These are phyloP conservation scores for Pichia sp. DNA, from an alignment of 1,139 yeast species.

Conservation along the genomic window DNA sequence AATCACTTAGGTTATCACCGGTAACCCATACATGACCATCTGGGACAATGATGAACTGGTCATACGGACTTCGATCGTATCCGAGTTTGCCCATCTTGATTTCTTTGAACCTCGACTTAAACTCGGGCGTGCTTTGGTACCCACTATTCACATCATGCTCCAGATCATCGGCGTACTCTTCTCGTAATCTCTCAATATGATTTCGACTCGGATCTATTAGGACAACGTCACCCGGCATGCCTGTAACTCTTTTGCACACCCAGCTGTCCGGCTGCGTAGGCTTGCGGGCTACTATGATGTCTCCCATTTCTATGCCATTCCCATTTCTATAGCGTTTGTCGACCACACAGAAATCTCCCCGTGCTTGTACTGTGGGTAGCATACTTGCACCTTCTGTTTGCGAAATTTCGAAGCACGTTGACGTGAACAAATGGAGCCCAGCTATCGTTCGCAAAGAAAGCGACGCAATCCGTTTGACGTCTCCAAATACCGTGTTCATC, in stretches of 20 bases:
- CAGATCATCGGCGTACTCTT: slow-evolving; percentile 2
- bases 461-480: slow-evolving; percentile 22
- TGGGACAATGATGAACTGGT: slow-evolving; percentile 65
- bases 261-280: slow-evolving; percentile 86
- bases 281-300: slow-evolving; percentile 79
- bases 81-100: slow-evolving; percentile 20
- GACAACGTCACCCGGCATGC: slow-evolving; percentile 91
- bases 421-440: slow-evolving; percentile 27
- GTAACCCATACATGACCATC: slow-evolving; percentile 97
- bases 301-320: slow-evolving; percentile 67
- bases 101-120: slow-evolving; percentile 10
- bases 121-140: neutral
- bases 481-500: slow-evolving; percentile 9
- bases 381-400: slow-evolving; percentile 91
- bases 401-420: slow-evolving; percentile 27
- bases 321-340: slow-evolving; percentile 60
- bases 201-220: slow-evolving; percentile 72
- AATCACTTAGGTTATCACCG: slow-evolving; percentile 85
- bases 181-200: slow-evolving; percentile 21
- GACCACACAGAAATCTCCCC: slow-evolving; percentile 78
- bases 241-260: slow-evolving; percentile 89
- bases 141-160: neutral
- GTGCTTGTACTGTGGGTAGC: slow-evolving; percentile 81
- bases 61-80: slow-evolving; percentile 30
- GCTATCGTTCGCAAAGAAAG: slow-evolving; percentile 29